Evolutionary conservation across 176 grass and related monocot genomes (phyloP), one percentile per base, ranked within the genome.

Genomic region (Olyra latifolia): DNA sequence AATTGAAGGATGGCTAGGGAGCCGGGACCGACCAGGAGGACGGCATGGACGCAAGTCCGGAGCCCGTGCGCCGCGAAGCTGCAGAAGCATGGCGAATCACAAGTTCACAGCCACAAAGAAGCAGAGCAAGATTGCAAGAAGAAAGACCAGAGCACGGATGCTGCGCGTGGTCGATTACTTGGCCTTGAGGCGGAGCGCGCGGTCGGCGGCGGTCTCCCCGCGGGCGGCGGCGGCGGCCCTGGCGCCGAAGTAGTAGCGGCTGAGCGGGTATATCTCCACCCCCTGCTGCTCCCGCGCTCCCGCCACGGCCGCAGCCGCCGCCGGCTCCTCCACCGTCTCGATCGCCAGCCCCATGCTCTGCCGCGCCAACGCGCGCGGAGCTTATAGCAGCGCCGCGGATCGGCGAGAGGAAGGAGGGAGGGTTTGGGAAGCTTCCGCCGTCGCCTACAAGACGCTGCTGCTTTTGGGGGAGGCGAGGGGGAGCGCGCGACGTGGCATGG

Each of bases 181-280:
- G 72, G 81, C 45, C 62, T 82, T 85, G 77, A 91, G 70, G 23
- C 85, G 85, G 25, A 72, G 76, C 3, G 70, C 38, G 44, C 89
- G 82, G 39, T 88, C 85, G 11, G 40, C 80, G 46, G 42, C 27
- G 17, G 47, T 76, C 55, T 87, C 89, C 14, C 43, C 52, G 69
- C 72, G 65, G 54, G 56, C 62, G 74, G 0, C 74, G 19, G 27
- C 41, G n/a, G 29, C 75, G 19, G 85, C 85, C 53, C 54, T 82
- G 49, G 81, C 77, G 64, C 89, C 89, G 76, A 91, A 91, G 85
- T 77, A 87, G 85, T 91, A 91, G 24, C 81, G 55, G 59, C 48
- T 81, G 39, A 87, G 77, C 20, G 85, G 84, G 46, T 78, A 85
- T 40, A 91, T 85, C 41, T 81, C 84, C 48, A 87, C 71, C 39